Conservation (phyloP, 139 green algal genomes). For the Asterochloris sp. region DNA sequence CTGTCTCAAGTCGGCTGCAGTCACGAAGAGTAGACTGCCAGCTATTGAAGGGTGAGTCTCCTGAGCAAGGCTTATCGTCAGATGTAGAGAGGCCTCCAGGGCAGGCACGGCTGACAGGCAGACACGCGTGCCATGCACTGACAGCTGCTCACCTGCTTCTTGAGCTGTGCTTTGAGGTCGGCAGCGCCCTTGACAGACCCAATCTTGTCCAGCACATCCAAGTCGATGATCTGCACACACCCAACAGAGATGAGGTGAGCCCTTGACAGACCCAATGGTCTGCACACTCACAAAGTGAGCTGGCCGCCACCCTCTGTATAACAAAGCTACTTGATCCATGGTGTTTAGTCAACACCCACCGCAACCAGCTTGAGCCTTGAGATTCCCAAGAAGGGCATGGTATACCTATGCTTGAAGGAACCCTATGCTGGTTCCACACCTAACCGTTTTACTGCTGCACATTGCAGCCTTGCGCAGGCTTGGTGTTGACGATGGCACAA, state of each 20-base stretch:
- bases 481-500: too few relatives aligned
- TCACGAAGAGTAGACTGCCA: too few relatives aligned
- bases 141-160: conserved; percentile 28
- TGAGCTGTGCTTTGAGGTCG: conserved; percentile 55
- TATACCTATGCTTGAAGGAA: neutral
- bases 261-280: conserved; percentile 42
- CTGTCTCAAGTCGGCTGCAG: too few relatives aligned
- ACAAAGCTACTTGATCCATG: neutral
- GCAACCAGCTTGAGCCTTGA: neutral
- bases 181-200: conserved; percentile 47
- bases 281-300: neutral
- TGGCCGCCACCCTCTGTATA: neutral
- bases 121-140: neutral
- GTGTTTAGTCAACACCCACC: neutral
- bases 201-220: conserved; percentile 69
- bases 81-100: neutral
- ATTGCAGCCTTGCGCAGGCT: too few relatives aligned
- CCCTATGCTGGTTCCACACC: too few relatives aligned
- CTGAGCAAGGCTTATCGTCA: neutral
- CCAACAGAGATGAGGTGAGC: neutral
- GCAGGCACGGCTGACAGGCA: neutral
- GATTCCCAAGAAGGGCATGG: neutral
- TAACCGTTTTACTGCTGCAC: too few relatives aligned
- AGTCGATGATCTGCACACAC: conserved; percentile 45
- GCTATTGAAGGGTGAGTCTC: neutral